phyloP scores from a whole-genome alignment of 306 rosid genomes.

The Prunus padus region DNA sequence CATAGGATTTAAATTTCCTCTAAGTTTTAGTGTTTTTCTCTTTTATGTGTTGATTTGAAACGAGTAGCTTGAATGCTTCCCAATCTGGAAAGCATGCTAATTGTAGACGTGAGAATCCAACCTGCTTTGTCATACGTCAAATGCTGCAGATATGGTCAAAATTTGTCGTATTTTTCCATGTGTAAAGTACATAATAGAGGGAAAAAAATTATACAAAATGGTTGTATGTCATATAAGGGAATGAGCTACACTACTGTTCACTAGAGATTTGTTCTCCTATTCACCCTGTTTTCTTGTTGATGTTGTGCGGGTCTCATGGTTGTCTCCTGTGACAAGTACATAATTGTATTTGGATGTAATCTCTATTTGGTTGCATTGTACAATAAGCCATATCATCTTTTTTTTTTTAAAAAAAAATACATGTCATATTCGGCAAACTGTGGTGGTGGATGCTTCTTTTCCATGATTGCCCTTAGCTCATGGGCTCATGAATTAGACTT shows the following conservation, averaged over 20 bases:
- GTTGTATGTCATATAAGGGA: background rate
- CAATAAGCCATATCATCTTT: background rate
- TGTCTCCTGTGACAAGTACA: background rate
- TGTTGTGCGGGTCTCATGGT: background rate
- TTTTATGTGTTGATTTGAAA: background rate
- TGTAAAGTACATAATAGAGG: background rate
- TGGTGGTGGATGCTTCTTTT: background rate
- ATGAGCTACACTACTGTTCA: background rate
- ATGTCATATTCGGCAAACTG: background rate
- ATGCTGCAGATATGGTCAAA: background rate
- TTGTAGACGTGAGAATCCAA: background rate
- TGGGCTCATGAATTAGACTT: background rate
- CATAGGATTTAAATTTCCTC: background rate
- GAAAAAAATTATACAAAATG: background rate
- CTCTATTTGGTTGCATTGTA: background rate
- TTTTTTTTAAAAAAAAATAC: too few species aligned
- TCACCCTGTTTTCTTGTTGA: background rate
- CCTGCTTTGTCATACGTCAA: background rate
- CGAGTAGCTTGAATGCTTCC: background rate
- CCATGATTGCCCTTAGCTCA: background rate
- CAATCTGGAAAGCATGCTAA: background rate
- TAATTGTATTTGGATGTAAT: too few species aligned
- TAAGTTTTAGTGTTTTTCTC: background rate
- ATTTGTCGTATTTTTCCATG: background rate
- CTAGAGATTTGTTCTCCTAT: background rate